Base-by-base conservation (phyloP, 805 yeast genomes). In the Lachancea cidri region DNA sequence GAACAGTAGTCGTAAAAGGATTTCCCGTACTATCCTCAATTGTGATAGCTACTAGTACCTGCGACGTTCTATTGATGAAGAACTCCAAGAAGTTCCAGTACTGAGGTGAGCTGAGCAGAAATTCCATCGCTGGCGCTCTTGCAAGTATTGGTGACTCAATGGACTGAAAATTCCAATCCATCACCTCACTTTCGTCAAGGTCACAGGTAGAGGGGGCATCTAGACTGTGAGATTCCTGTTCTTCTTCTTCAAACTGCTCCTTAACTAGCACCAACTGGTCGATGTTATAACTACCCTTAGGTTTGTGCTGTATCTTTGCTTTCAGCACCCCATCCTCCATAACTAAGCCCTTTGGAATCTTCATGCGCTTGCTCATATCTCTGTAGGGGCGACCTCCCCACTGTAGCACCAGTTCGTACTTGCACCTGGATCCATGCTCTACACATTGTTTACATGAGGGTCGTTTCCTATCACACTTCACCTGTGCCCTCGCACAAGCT, bases 391-490 rank as follows among this genome's bases (percentile, higher is more conserved):
- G 35, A 7, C 54, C 54, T 8, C 54, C 46, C 45, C 43, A 45
- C 29, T 32, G 36, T 17, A 38, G 36, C 19, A n/a, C 30, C n/a
- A 38, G 5, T 5, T 33, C 29, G 18, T 38, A 38, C 15, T 17
- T 15, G 36, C 41, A 38, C 29, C 16, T 6, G 22, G 16, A 6
- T 8, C 24, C 17, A 16, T 17, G n/a, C 45, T 73, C 76, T 1
- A 52, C 31, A 55, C 94, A 84, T 42, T 72, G 67, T 1, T 72
- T 52, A 52, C 94, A 84, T 0, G 52, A 43, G 0, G 93, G 93
- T 52, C 79, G 80, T 17, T 39, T 46, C 55, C 82, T 89, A 50
- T 80, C 82, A 54, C 94, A 84, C 58, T 83, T 82, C 29, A 78
- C 71, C 55, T 80, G 81, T 25, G 74, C 60, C 31, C 70, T 65